Evolutionary conservation across 768 basidiomycete species (phyloP).

Genomic region (Serendipita vermifera): DNA sequence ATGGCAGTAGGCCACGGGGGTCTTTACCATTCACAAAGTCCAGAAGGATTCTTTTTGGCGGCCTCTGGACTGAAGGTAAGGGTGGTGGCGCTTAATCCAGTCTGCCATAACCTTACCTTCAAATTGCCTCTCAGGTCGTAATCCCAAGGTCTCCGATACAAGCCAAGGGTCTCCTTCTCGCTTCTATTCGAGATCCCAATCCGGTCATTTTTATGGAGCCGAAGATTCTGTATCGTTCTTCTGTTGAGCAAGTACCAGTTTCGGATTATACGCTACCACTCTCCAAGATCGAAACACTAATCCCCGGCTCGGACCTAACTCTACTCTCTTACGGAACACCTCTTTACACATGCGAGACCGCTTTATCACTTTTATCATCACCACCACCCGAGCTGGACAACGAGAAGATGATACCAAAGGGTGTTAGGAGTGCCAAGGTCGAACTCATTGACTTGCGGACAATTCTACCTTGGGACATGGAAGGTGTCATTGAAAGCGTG

Average conservation of each 20-base stretch:
- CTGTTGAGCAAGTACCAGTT: slow-evolving; percentile 84
- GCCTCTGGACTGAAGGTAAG: slow-evolving; percentile 75
- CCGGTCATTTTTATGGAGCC: slow-evolving; percentile 95
- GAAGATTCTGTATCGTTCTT: slow-evolving; percentile 82
- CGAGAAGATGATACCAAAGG: slow-evolving; percentile 48
- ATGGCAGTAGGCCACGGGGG: slow-evolving; percentile 91
- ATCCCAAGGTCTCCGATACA: slow-evolving; percentile 90
- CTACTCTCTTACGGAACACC: slow-evolving; percentile 90
- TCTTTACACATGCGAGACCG: slow-evolving; percentile 77
- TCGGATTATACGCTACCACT: slow-evolving; percentile 82
- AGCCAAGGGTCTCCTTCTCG: slow-evolving; percentile 83
- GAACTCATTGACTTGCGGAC: slow-evolving; percentile 87
- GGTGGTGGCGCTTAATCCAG: background rate
- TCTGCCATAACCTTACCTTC: background rate
- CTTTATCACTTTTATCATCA: slow-evolving; percentile 54
- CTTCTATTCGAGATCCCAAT: slow-evolving; percentile 82
- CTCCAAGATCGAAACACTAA: slow-evolving; percentile 63
- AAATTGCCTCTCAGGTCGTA: slow-evolving; percentile 37
- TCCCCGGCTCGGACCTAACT: slow-evolving; percentile 71
- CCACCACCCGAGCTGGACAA: slow-evolving; percentile 44
- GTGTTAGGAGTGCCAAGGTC: slow-evolving; percentile 54
- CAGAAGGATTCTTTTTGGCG: slow-evolving; percentile 89
- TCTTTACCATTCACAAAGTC: slow-evolving; percentile 88
- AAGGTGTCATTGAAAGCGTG: slow-evolving; percentile 70
- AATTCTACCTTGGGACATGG: slow-evolving; percentile 79